Conservation (phyloP, 176 grass and related monocot species). For the Cenchrus purpureus region DNA sequence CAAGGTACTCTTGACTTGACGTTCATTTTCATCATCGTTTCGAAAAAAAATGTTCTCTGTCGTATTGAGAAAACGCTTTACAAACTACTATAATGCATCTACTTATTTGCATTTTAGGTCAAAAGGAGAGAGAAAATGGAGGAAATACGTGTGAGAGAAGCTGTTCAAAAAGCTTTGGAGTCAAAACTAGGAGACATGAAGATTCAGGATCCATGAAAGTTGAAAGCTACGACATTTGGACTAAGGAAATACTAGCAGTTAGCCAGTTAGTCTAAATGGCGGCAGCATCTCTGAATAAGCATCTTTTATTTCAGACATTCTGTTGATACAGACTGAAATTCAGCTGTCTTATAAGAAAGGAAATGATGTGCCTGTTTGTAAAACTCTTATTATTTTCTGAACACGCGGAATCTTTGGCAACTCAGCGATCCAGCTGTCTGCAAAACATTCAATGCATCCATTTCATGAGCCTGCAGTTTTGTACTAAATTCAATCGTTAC, state of each 20-base stretch:
- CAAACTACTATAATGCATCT: constrained; percentile 26
- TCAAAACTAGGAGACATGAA: constrained; percentile 55
- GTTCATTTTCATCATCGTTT: neutral
- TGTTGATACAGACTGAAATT: constrained; percentile 1
- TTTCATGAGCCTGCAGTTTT: neutral
- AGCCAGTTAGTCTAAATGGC: constrained; percentile 87
- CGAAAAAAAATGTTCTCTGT: neutral
- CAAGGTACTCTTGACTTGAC: neutral
- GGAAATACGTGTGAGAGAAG: constrained; percentile 70
- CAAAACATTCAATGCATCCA: constrained; percentile 21
- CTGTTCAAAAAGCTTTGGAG: constrained; percentile 89
- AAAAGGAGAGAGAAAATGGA: constrained; percentile 78
- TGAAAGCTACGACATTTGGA: constrained; percentile 85
- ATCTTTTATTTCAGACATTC: neutral
- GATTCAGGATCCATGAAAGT: constrained; percentile 85
- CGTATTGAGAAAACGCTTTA: neutral
- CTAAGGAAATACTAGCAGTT: constrained; percentile 73
- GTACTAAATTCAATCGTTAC: too few species aligned
- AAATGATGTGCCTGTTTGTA: constrained; percentile 15
- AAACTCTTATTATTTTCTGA: neutral
- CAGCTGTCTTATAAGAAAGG: neutral
- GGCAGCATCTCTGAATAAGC: constrained; percentile 80
- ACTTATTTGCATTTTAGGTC: constrained; percentile 53
- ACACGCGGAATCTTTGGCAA: constrained; percentile 8
- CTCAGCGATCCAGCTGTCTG: neutral